A percentile compares a stretch with the other conserved stretches of the same genome.
phyloP scores from a whole-genome alignment of 345 rosid species.

The Eucalyptus sp. region DNA sequence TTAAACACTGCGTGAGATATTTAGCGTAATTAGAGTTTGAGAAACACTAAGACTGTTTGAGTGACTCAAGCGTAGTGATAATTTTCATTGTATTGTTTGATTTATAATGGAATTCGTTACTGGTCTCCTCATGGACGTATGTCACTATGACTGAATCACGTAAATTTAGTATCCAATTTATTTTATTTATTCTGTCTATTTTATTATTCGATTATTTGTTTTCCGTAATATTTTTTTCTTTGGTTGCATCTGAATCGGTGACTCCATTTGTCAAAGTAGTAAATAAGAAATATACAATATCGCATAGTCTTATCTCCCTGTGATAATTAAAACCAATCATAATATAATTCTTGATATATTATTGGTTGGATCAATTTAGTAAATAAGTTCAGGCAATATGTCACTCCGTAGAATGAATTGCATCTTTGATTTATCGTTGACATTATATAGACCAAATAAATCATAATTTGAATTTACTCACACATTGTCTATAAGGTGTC shows the following conservation, averaged over 20 bases:
- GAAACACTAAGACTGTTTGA: not conserved
- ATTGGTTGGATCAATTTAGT: not conserved
- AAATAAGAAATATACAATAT: not conserved
- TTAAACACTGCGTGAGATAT: no score
- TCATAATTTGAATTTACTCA: not conserved
- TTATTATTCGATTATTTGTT: no score
- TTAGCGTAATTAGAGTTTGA: not conserved
- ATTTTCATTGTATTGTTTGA: not conserved
- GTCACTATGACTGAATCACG: accelerated
- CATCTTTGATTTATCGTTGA: not conserved
- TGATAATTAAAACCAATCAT: not conserved
- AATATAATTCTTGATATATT: not conserved
- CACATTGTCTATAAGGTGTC: not conserved
- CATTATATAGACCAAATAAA: not conserved
- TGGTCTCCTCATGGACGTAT: accelerated
- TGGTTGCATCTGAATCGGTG: not conserved
- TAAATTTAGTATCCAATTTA: no score
- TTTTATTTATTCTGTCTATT: no score
- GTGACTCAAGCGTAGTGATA: not conserved
- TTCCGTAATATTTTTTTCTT: not conserved
- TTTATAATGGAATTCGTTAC: no score
- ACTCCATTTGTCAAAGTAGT: not conserved
- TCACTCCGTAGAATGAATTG: not conserved
- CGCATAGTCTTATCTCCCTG: not conserved
- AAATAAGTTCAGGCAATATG: not conserved